These are phyloP conservation scores for Scutellaria baicalensis DNA, from an alignment of 257 asterid genomes.

Conservation along the genomic window DNA sequence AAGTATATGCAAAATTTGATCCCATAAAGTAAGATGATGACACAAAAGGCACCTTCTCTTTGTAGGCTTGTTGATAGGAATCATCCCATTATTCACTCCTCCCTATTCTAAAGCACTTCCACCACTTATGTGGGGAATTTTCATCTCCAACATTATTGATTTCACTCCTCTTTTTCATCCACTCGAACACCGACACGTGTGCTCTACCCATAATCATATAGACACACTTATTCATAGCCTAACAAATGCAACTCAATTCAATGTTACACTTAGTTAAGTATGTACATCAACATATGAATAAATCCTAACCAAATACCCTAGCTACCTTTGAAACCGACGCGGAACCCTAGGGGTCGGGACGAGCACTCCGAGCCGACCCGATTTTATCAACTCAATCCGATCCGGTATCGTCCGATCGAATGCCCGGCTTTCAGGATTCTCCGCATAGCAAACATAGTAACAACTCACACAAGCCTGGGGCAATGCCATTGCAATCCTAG, in stretches of 20 bases:
- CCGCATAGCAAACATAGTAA: conserved; percentile 94
- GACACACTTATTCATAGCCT: neutral
- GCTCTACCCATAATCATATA: neutral
- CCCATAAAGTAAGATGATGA: neutral
- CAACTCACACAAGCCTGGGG: conserved; percentile 95
- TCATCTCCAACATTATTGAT: neutral
- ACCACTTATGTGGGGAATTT: neutral
- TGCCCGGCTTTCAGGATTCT: conserved; percentile 67
- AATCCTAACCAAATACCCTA: neutral
- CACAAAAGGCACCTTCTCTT: conserved; percentile 12
- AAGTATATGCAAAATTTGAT: conserved; percentile 13
- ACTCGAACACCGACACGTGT: neutral
- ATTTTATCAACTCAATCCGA: conserved; percentile 39
- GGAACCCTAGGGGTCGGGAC: conserved; percentile 81
- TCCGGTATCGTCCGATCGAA: conserved; percentile 63
- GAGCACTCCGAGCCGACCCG: conserved; percentile 42
- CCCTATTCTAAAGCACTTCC: conserved; percentile 9
- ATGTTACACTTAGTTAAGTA: neutral
- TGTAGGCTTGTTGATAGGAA: conserved; percentile 17
- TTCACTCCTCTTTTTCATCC: neutral
- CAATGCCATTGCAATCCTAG: conserved; percentile 96
- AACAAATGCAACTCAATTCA: neutral
- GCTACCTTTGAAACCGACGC: conserved; percentile 46
- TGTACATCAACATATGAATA: neutral
- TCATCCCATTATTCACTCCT: neutral